These are phyloP conservation scores for Phytophthora citrophthora DNA, from an alignment of 352 stramenopile species.

Conservation along the genomic window DNA sequence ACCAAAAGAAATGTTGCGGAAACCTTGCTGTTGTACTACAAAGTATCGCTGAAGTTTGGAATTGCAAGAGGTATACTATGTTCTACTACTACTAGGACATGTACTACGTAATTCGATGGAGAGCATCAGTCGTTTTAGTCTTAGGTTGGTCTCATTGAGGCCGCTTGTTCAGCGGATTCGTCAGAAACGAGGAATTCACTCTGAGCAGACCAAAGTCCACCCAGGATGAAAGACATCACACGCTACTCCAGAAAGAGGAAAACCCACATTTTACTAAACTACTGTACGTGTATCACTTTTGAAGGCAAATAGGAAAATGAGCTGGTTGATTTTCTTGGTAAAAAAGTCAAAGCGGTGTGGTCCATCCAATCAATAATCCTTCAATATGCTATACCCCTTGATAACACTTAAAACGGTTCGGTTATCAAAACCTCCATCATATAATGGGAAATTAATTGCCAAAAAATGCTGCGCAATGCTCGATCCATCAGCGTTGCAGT, in stretches of 20 bases:
- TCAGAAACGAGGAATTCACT: slow-evolving; percentile 94
- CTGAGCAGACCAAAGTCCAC: slow-evolving; percentile 40
- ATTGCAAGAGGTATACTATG: no score
- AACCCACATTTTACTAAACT: background rate
- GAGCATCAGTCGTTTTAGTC: slow-evolving; percentile 84
- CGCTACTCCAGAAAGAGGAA: slow-evolving; percentile 26
- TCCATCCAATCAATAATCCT: slow-evolving; percentile 26
- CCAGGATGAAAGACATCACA: slow-evolving; percentile 86
- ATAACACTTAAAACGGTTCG: slow-evolving; percentile 5
- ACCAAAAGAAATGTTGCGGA: no score
- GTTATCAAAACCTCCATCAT: background rate
- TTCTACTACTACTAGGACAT: no score
- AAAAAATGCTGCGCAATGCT: slow-evolving; percentile 24
- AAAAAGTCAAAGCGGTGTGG: slow-evolving; percentile 9
- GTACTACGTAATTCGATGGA: slow-evolving; percentile 13
- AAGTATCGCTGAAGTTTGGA: no score
- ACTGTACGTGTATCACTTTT: no score
- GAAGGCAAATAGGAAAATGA: slow-evolving; percentile 25
- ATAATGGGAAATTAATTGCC: slow-evolving; percentile 7
- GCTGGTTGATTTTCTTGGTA: background rate
- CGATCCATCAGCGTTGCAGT: slow-evolving; percentile 29
- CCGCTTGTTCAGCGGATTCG: slow-evolving; percentile 84
- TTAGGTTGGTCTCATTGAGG: slow-evolving; percentile 88
- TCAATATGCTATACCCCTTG: background rate
- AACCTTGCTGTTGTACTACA: background rate